Evolutionary conservation across 495 filamentous ascomycete genomes (phyloP).

Genomic region (Penicillium tannophilum): DNA sequence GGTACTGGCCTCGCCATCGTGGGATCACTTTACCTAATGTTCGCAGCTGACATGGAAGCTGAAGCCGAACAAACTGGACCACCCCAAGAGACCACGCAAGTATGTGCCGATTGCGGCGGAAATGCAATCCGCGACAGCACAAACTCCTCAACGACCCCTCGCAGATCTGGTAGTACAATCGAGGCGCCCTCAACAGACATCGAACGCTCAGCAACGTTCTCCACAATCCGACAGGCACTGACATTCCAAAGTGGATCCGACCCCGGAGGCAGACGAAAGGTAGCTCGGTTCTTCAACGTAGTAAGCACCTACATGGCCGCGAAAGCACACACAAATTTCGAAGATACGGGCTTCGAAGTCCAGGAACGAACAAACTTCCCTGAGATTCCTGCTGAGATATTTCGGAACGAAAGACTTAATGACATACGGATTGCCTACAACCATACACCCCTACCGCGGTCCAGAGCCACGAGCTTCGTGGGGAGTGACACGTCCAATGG

Average conservation of each 20-base stretch:
- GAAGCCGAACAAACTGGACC: constrained; percentile 17
- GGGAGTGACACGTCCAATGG: constrained; percentile 22
- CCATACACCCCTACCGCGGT: constrained; percentile 24
- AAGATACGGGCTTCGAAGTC: constrained; percentile 48
- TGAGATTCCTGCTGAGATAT: constrained; percentile 50
- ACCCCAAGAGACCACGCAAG: neutral
- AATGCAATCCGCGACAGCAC: neutral
- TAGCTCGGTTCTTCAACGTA: constrained; percentile 37
- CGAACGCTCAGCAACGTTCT: neutral
- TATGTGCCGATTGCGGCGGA: constrained; percentile 13
- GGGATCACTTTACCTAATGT: constrained; percentile 55
- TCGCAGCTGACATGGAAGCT: constrained; percentile 38
- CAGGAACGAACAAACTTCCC: constrained; percentile 49
- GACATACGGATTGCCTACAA: constrained; percentile 45
- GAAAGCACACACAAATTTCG: constrained; percentile 41
- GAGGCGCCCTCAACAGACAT: neutral
- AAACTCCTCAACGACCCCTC: neutral
- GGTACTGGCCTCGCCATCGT: constrained; percentile 54
- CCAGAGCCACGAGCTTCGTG: constrained; percentile 27
- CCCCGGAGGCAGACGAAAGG: constrained; percentile 38
- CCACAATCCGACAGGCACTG: constrained; percentile 6
- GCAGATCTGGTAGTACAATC: neutral
- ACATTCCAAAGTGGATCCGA: constrained; percentile 21
- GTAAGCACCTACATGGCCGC: constrained; percentile 42
- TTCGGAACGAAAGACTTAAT: constrained; percentile 41